Base-by-base conservation (phyloP, 768 basidiomycete species). In the Pulveroboletus sp. region DNA sequence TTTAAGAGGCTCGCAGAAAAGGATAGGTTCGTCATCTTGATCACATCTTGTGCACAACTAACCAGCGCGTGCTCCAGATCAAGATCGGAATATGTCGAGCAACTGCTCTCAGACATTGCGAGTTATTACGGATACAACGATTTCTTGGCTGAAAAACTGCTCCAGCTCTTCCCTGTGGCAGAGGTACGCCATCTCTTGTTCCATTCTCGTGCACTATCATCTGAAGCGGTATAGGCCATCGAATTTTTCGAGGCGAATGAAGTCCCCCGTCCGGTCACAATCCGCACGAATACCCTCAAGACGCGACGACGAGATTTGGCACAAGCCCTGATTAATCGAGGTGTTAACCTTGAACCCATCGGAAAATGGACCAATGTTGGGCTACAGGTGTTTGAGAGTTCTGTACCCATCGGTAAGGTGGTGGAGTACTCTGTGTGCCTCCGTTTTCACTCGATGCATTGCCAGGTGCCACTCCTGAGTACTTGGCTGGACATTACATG, bases 301-400 rank as follows among this genome's bases (percentile, higher is more conserved):
- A 93, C 94, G 1, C 81, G 97, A 53, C 77, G 97, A 57, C 82
- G 95, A 40, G 97, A 98, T 67, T 81, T 99, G 50, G 95, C 92
- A 2, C 95, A 98, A 69, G 79, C 85, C 0, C 76, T 99, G 31
- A 85, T 98, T 59, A 97, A 97, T 66, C 82, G 97, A 40, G 97
- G 97, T 29, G 97, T 98, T 52, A 97, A 91, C 63, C 80, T 99
- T 46, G 95, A 98, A 65, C 94, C 97, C 19, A 94, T 99, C 56
- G 97, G 95, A 25, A 98, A 98, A 72, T 98, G 97, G 97, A 91
- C 91, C 24, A 98, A 97, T 63, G 94, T 97, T 53, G 97, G 97
- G 14, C 77, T 99, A n/a, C 97, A 98, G 68, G 88, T 99, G 4
- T 98, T 98, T 65, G 95, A 97, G 71, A 91, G 89, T 55, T 85